Base-by-base conservation (phyloP, 345 rosid genomes). In the Moringa oleifera region DNA sequence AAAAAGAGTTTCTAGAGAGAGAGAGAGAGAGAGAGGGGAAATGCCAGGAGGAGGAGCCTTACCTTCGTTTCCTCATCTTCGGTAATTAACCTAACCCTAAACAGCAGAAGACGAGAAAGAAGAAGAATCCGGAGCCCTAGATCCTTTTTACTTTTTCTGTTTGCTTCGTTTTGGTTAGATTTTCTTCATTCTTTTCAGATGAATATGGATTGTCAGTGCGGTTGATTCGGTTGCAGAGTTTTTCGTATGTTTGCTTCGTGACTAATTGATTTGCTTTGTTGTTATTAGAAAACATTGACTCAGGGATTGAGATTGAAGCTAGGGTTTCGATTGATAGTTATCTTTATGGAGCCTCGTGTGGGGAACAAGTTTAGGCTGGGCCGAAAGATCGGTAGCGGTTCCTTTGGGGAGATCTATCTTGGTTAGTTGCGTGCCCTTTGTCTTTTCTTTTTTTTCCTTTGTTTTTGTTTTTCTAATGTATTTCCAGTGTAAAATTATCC, bases 361-460 rank as follows among this genome's bases (percentile, higher is more conserved):
- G 98, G 92, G 50, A 93, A 88, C 72, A 93, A 85, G 79, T 93
- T 81, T 68, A 87, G 92, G 7, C 87, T 93, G 3, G 97, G 97
- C 41, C 80, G 95, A 53, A 93, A 90, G 85, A 93, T 93, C 78
- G 98, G 98, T 22, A 86, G 97, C 70, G 98, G 98, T 36, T 93
- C 98, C 0, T 93, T 93, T 67, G 98, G 98, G 24, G 97, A 93
- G 89, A 90, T 93, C 86, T 85, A 86, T 80, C 95, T 86, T 21
- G 99, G 99, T 90, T 69, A 31, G 89, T 73, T 18, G 17, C 59
- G 2, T 41, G 13, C 1, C 13, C 1, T 41, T 55, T 69, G 20
- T 19, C 28, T 64, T 15, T 4, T 45, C 62, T 49, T 25, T 12
- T 53, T 41, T 17, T 47, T 53, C 66, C 33, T 18, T 47, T 52